phyloP scores from a whole-genome alignment of 2,329 filamentous ascomycete species.

The Alternaria arborescens region DNA sequence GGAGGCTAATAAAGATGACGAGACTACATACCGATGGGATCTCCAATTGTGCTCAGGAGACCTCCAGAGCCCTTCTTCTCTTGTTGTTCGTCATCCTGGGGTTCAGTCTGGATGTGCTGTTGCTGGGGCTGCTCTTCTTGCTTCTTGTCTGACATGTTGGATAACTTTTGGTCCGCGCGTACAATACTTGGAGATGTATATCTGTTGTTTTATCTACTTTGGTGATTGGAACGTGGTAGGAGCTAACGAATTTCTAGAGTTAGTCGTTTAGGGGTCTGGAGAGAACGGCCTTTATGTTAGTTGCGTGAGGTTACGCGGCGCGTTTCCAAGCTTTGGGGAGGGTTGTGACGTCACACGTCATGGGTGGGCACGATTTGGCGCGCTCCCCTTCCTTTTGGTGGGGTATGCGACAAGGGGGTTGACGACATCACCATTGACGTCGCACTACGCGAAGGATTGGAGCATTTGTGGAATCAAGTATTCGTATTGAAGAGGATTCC shows the following conservation, averaged over 20 bases:
- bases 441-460: neutral
- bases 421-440: constrained; percentile 1
- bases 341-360: constrained; percentile 15
- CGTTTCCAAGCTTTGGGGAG: constrained; percentile 13
- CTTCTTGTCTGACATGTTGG: constrained; percentile 22
- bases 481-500: neutral
- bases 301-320: constrained; percentile 5
- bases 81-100: constrained; percentile 30
- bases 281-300: constrained; percentile 7
- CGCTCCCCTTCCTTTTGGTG: constrained; percentile 6
- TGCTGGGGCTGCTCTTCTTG: constrained; percentile 27
- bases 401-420: constrained; percentile 10
- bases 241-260: constrained; percentile 2
- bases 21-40: constrained; percentile 39
- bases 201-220: neutral
- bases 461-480: neutral
- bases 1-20: neutral
- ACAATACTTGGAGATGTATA: neutral
- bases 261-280: neutral
- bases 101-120: constrained; percentile 40
- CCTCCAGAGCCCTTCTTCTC: constrained; percentile 35
- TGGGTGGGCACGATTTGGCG: constrained; percentile 9
- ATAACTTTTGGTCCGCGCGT: neutral
- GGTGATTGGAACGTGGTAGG: neutral
- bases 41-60: constrained; percentile 41